Base-by-base conservation (phyloP, 148 eudicot genomes). In the Cornus florida region DNA sequence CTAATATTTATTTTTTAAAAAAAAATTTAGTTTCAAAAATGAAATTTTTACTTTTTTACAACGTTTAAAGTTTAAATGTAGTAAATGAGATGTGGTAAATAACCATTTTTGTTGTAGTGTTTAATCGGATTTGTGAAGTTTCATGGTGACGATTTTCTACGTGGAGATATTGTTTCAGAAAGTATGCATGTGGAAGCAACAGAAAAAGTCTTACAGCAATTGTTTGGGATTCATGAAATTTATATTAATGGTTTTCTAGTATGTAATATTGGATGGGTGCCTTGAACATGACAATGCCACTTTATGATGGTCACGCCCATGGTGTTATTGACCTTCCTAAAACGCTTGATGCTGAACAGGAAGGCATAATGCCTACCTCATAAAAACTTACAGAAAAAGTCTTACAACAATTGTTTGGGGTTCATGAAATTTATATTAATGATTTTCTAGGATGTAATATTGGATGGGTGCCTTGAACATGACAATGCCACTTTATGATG, bases 391-490 rank as follows among this genome's bases (percentile, higher is more conserved):
- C 28, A 28, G 0, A 28, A 28, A 28, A 28, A 28, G 1, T 28
- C 65, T 90, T 83, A 96, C 93, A 80, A 96, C 98, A 39, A 90
- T 95, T 88, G 97, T 94, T 76, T 93, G 98, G 98, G 91, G 1
- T 83, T 43, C 48, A 43, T 43, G 8, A 43, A 43, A 43, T 43
- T 43, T 43, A 6, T 43, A 57, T 57, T 57, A 13, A 57, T 57
- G 38, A 2, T 57, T 13, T 57, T 57, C 62, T 57, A 57, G 8
- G 62, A 57, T 57, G 6, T 57, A 19, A 13, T 57, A 13, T 82
- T 95, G 98, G 98, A 95, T 91, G 94, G 94, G 98, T 75, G 96
- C 98, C 68, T 86, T 95, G 79, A 93, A 93, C 90, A 95, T 95
- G 98, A 94, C 96, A 72, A 89, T 92, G 87, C 79, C 93, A 62